Base-by-base conservation (phyloP, 1,284 basidiomycete genomes). In the Moniliophthora roreri region DNA sequence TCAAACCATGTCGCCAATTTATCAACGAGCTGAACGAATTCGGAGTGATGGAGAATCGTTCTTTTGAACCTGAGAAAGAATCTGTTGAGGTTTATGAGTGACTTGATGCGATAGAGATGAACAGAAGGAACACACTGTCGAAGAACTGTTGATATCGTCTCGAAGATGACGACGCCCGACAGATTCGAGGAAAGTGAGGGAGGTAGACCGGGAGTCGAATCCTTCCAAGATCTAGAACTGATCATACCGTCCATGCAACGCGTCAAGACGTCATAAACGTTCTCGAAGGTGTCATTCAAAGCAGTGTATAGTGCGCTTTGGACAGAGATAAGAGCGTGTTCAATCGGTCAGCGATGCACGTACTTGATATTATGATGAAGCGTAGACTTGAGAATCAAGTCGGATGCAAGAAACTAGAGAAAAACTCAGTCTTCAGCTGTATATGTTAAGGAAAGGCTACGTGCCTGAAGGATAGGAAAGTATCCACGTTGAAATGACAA, bases 401-500 rank as follows among this genome's bases (percentile, higher is more conserved):
- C 79, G 1, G 84, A 87, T 0, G 85, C 77, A 24, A 85, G 66
- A 58, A 85, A 87, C 83, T 88, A 48, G 26, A 48, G 40, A 46
- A 2, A 10, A n/a, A 2, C 36, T 21, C 16, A 13, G 24, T 20
- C 10, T 60, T 21, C 38, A 44, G 42, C 44, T 56, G 13, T 7
- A 23, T 18, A 13, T 8, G 24, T 18, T 18, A 3, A 26, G 21
- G 13, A 9, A 4, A 54, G 41, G 6, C 20, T 15, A 55, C 74
- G 37, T 59, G 87, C 85, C 50, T 79, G 74, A 18, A 89, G 66
- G 11, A 88, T 57, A 0, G 80, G 82, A 11, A 88, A 65, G 55
- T 79, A 79, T 0, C 78, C 81, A 18, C 75, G 68, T 58, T 87
- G 85, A 54, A 88, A 89, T 0, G 85, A 87, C 16, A 89, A 68